phyloP scores from a whole-genome alignment of 1,139 yeast species.

The Saccharomyces hybrid region DNA sequence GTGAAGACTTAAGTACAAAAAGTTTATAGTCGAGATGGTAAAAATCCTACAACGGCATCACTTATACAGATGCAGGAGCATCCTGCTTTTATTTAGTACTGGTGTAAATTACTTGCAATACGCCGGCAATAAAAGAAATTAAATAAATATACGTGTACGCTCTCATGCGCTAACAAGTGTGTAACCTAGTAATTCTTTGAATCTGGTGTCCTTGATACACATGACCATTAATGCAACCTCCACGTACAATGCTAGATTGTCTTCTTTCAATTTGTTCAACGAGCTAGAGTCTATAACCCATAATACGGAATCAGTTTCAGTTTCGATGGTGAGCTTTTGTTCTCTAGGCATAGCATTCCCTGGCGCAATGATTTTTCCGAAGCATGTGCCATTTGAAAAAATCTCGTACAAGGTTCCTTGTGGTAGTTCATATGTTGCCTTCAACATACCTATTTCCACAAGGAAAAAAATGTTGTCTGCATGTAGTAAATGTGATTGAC shows the following conservation, averaged over 20 bases:
- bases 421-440: constrained; percentile 48
- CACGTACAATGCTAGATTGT: constrained; percentile 47
- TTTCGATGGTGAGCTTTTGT: constrained; percentile 27
- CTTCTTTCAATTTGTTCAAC: constrained; percentile 37
- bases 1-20: background rate
- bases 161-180: constrained; percentile 45
- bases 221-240: constrained; percentile 63
- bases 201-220: constrained; percentile 62
- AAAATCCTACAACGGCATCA: background rate
- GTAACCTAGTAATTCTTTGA: constrained; percentile 64
- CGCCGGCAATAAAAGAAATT: background rate
- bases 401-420: constrained; percentile 63
- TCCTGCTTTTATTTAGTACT: background rate
- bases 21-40: background rate
- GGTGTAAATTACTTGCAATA: constrained; percentile 3
- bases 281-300: constrained; percentile 59
- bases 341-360: constrained; percentile 5
- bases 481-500: constrained; percentile 18
- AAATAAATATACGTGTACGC: background rate
- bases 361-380: constrained; percentile 45
- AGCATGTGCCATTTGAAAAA: constrained; percentile 81
- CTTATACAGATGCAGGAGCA: background rate
- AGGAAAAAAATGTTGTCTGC: constrained; percentile 45
- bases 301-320: constrained; percentile 51
- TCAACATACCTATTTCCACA: constrained; percentile 73